These are phyloP conservation scores for Leishmania major DNA, from an alignment of 208 protist genomes.

Conservation along the genomic window DNA sequence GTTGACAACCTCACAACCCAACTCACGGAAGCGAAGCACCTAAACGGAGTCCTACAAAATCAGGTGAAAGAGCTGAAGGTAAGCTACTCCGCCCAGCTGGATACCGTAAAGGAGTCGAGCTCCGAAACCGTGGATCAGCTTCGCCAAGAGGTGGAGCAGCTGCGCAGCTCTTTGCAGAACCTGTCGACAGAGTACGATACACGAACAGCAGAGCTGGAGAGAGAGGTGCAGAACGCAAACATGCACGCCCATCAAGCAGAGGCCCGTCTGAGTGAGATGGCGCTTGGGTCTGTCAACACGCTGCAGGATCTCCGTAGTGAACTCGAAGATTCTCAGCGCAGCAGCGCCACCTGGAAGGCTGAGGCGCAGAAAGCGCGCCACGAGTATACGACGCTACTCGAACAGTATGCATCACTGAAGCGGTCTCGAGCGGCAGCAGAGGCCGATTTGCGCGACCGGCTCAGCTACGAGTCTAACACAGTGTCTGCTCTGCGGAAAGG, in stretches of 20 bases:
- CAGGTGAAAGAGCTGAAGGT: constrained; percentile 41
- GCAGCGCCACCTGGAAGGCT: constrained; percentile 34
- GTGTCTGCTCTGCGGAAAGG: constrained; percentile 15
- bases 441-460: constrained; percentile 24
- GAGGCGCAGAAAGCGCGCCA: constrained; percentile 36
- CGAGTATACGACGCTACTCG: constrained; percentile 41
- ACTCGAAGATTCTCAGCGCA: constrained; percentile 58
- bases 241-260: constrained; percentile 60
- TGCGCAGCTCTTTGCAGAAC: constrained; percentile 44
- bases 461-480: constrained; percentile 14
- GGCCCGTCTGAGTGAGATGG: constrained; percentile 49
- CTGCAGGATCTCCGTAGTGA: constrained; percentile 58
- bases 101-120: constrained; percentile 35
- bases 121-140: constrained; percentile 35
- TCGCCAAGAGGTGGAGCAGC: constrained; percentile 52
- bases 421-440: constrained; percentile 27
- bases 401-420: constrained; percentile 40
- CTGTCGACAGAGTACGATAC: constrained; percentile 53
- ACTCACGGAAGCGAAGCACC: constrained; percentile 31
- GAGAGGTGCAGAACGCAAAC: constrained; percentile 52
- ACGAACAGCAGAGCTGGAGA: constrained; percentile 55
- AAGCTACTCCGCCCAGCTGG: constrained; percentile 29
- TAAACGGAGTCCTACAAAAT: constrained; percentile 19
- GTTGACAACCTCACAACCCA: constrained; percentile 35
- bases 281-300: constrained; percentile 40